Evolutionary conservation across 148 eudicot species (phyloP).

Genomic region (Persicaria maculosa): DNA sequence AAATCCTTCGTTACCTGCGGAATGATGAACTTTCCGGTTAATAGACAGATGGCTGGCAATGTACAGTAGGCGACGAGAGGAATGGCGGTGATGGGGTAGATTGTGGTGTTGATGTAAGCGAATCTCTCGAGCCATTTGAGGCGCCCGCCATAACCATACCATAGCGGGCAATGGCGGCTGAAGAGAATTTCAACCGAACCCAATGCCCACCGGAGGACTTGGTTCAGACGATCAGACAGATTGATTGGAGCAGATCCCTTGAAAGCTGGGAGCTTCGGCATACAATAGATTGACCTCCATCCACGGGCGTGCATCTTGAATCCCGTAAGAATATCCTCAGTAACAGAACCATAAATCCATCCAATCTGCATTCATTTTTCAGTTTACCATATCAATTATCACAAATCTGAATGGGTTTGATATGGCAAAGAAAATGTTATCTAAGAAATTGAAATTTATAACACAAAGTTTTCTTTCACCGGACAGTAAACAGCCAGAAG

Average conservation of each 20-base stretch:
- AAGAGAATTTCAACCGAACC: slow-evolving; percentile 73
- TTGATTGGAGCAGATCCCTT: slow-evolving; percentile 83
- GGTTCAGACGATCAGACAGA: slow-evolving; percentile 73
- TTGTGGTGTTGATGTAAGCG: slow-evolving; percentile 60
- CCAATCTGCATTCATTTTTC: slow-evolving; percentile 42
- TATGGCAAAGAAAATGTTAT: not conserved
- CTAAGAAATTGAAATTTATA: too few species aligned
- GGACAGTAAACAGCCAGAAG: not conserved
- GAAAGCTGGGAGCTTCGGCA: slow-evolving; percentile 68
- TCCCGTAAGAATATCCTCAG: slow-evolving; percentile 79
- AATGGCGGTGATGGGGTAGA: slow-evolving; percentile 62
- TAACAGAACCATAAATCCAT: slow-evolving; percentile 81
- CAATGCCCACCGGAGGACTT: slow-evolving; percentile 74
- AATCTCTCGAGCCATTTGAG: slow-evolving; percentile 61
- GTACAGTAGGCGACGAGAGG: slow-evolving; percentile 66
- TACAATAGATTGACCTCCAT: slow-evolving; percentile 71
- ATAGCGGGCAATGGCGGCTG: slow-evolving; percentile 73
- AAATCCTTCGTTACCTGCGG: slow-evolving; percentile 44
- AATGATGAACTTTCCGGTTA: slow-evolving; percentile 64
- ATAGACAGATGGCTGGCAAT: slow-evolving; percentile 65
- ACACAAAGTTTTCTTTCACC: too few species aligned
- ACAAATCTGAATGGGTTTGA: not conserved
- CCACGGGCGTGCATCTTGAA: slow-evolving; percentile 81
- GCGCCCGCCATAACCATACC: slow-evolving; percentile 64
- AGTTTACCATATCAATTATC: not conserved